phyloP scores from a whole-genome alignment of 106 monocot genomes.

The Dioscorea dumetorum region DNA sequence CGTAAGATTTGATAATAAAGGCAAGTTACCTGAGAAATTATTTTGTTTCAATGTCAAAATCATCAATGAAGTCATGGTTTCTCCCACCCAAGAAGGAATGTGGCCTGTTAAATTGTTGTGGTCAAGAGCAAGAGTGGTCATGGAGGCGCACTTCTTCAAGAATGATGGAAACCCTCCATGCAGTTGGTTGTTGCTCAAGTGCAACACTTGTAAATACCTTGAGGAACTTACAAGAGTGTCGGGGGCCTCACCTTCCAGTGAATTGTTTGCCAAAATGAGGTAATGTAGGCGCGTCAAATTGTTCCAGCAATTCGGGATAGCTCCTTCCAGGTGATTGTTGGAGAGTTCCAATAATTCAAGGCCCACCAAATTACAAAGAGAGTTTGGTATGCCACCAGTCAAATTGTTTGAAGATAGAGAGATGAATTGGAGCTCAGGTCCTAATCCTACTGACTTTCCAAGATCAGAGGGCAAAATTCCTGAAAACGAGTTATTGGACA shows the following conservation, averaged over 20 bases:
- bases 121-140: not conserved
- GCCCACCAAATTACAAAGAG: not conserved
- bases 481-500: conserved; percentile 11
- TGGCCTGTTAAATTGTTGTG: not conserved
- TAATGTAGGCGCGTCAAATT: not conserved
- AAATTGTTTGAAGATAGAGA: conserved; percentile 1
- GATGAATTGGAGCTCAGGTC: not conserved
- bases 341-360: conserved; percentile 1
- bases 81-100: not conserved
- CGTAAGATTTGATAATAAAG: not conserved
- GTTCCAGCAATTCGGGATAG: conserved; percentile 9
- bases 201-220: not conserved
- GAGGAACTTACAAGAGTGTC: not conserved
- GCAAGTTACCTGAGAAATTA: not conserved
- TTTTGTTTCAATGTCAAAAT: not conserved
- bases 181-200: conserved; percentile 14
- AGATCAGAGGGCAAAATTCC: not conserved
- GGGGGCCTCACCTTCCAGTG: not conserved
- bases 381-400: conserved; percentile 1
- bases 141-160: conserved; percentile 4
- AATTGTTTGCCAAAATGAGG: conserved; percentile 1
- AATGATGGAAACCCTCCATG: conserved; percentile 12
- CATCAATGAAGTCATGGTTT: not conserved
- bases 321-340: not conserved
- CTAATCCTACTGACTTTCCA: not conserved